Percentiles rank a stretch among this genome's conserved stretches.
These are phyloP conservation scores for Neurospora sp. DNA, from an alignment of 495 filamentous ascomycete species.

Conservation along the genomic window DNA sequence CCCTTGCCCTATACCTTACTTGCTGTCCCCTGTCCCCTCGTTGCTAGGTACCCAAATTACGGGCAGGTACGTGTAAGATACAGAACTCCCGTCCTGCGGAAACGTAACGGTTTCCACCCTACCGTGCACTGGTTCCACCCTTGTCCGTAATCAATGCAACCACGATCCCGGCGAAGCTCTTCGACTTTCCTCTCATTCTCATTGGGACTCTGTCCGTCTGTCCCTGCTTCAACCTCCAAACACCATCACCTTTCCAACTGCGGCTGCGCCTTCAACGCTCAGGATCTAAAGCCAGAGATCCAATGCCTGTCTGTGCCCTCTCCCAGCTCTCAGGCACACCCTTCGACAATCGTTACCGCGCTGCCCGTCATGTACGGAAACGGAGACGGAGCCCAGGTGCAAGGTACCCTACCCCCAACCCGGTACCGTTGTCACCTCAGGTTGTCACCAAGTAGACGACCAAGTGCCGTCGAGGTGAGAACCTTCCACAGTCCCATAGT, in stretches of 20 bases:
- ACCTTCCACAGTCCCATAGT: not conserved
- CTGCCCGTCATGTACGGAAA: not conserved
- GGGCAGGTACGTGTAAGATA: not conserved
- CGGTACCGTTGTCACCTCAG: not conserved
- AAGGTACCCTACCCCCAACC: not conserved
- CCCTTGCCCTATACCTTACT: not conserved
- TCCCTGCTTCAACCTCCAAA: not conserved
- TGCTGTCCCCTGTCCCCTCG: not conserved
- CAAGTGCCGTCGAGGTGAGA: not conserved
- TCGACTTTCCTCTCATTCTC: not conserved
- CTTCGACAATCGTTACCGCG: not conserved
- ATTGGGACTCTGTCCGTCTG: not conserved
- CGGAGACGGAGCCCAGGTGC: not conserved
- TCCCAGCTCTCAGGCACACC: not conserved
- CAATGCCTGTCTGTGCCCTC: not conserved
- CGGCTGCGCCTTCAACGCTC: not conserved
- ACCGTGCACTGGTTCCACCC: not conserved
- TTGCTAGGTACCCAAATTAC: not conserved
- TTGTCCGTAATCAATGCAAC: not conserved
- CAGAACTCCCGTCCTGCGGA: not conserved
- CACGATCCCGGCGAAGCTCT: not conserved
- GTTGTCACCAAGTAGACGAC: not conserved
- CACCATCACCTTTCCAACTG: not conserved
- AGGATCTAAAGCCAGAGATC: not conserved
- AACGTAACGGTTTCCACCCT: not conserved